These are phyloP conservation scores for Nothophaeocryptopus gaeumannii DNA, from an alignment of 2,329 filamentous ascomycete genomes.

Conservation along the genomic window DNA sequence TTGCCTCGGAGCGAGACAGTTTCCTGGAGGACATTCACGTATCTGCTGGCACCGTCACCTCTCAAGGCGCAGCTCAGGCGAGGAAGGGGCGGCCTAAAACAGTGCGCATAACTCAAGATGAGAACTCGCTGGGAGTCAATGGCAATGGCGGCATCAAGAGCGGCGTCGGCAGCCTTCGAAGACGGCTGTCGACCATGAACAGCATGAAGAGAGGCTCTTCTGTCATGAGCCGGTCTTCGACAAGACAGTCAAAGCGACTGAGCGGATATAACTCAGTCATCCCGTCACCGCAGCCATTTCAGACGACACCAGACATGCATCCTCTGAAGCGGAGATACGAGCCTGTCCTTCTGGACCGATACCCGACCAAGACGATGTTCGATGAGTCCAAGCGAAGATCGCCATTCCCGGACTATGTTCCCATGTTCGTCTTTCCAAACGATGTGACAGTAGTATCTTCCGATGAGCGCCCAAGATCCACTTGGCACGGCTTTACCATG, in stretches of 20 bases:
- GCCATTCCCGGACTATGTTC: constrained; percentile 92
- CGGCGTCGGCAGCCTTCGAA: constrained; percentile 79
- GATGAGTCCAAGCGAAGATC: constrained; percentile 79
- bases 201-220: constrained; percentile 85
- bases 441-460: constrained; percentile 96
- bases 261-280: constrained; percentile 99
- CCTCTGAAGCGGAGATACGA: constrained; percentile 91
- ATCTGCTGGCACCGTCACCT: constrained; percentile 70
- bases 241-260: constrained; percentile 79
- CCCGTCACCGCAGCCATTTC: constrained; percentile 84
- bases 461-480: constrained; percentile 89
- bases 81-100: constrained; percentile 67
- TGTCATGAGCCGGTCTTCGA: constrained; percentile 63
- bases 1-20: constrained; percentile 88
- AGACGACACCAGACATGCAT: constrained; percentile 89
- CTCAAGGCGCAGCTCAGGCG: constrained; percentile 45
- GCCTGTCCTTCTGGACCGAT: constrained; percentile 90
- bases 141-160: constrained; percentile 49
- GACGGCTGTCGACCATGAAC: constrained; percentile 95
- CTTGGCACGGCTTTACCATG: constrained; percentile 99
- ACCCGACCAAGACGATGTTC: constrained; percentile 76
- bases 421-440: constrained; percentile 99
- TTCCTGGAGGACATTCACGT: constrained; percentile 92
- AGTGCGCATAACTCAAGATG: constrained; percentile 78
- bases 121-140: constrained; percentile 30